Base-by-base conservation (phyloP, 768 basidiomycete species). In the Sporobolomyces pararoseus region DNA sequence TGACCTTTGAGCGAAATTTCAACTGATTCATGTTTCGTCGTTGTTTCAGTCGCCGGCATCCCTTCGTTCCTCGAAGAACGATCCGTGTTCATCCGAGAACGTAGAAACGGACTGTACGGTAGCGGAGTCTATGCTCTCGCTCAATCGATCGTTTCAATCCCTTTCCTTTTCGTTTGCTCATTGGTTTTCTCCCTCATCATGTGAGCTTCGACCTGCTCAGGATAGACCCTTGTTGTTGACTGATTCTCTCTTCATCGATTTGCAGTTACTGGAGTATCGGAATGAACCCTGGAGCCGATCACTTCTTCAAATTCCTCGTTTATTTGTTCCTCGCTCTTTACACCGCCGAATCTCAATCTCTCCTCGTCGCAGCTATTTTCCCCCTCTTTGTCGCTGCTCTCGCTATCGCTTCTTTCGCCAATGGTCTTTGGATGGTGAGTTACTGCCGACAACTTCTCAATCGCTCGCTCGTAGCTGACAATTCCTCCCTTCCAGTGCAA, bases 351-450 rank as follows among this genome's bases (percentile, higher is more conserved):
- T 39, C 25, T 25, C 61, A 78, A 66, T 77, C 76, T 6, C 75
- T 83, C 21, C 76, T 86, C 19, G 76, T 86, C 35, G 83, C 85
- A 0, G 80, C 84, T 0, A 63, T 83, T 14, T 65, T 86, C 3
- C 86, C 86, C 0, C 82, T 86, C 32, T 86, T 86, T 65, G 85
- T 86, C 23, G 85, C 85, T 0, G 83, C 86, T 7, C 79, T 87
- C 9, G 86, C 86, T 0, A 80, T 86, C 12, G 79, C 81, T 17
- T 81, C 82, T 10, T 86, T 85, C 72, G 72, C 72, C 1, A 80
- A 78, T 50, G 78, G 79, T 0, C 84, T 86, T 69, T 86, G 84
- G 85, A 86, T 86, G 85, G 61, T 62, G 4, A 47, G 49, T 17
- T 32, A 13, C 7, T 23, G 14, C 32, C 29, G 3, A 4, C 4